phyloP scores from a whole-genome alignment of 1,284 basidiomycete species.

The Cystobasidium slooffiae region DNA sequence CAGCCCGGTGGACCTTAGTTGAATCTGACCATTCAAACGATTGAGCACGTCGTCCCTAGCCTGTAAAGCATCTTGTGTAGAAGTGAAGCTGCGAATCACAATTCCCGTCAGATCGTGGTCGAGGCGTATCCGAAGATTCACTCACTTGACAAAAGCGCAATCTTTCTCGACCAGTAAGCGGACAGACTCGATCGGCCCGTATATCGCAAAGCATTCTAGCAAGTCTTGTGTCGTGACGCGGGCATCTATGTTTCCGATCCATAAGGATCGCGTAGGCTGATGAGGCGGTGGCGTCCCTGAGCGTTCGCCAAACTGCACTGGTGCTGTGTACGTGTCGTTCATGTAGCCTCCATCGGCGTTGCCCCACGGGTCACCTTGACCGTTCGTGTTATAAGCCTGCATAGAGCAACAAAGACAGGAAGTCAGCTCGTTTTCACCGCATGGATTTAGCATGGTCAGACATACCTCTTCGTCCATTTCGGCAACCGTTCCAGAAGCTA shows the following conservation, averaged over 20 bases:
- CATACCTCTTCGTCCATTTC: slow-evolving; percentile 31
- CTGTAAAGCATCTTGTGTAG: slow-evolving; percentile 87
- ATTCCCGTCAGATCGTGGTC: neutral
- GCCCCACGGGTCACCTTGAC: neutral
- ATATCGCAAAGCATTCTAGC: slow-evolving; percentile 90
- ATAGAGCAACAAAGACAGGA: neutral
- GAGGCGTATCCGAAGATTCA: neutral
- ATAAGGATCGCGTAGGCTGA: slow-evolving; percentile 90
- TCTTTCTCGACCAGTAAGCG: slow-evolving; percentile 95
- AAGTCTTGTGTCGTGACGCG: slow-evolving; percentile 92
- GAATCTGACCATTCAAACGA: slow-evolving; percentile 86
- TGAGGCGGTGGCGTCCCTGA: slow-evolving; percentile 59
- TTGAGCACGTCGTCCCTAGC: slow-evolving; percentile 97
- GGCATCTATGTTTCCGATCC: slow-evolving; percentile 96
- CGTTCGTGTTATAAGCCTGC: neutral
- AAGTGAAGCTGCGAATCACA: slow-evolving; percentile 62
- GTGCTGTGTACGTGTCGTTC: slow-evolving; percentile 24
- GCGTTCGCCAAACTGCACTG: slow-evolving; percentile 22
- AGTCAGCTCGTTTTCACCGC: neutral
- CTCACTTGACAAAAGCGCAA: slow-evolving; percentile 97
- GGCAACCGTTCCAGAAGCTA: slow-evolving; percentile 8
- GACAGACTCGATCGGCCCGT: slow-evolving; percentile 94
- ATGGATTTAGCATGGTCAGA: neutral
- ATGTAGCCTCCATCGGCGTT: neutral
- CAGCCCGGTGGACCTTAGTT: slow-evolving; percentile 78